Base-by-base conservation (phyloP, 2,329 filamentous ascomycete species). In the Ophiostoma tasmaniense region DNA sequence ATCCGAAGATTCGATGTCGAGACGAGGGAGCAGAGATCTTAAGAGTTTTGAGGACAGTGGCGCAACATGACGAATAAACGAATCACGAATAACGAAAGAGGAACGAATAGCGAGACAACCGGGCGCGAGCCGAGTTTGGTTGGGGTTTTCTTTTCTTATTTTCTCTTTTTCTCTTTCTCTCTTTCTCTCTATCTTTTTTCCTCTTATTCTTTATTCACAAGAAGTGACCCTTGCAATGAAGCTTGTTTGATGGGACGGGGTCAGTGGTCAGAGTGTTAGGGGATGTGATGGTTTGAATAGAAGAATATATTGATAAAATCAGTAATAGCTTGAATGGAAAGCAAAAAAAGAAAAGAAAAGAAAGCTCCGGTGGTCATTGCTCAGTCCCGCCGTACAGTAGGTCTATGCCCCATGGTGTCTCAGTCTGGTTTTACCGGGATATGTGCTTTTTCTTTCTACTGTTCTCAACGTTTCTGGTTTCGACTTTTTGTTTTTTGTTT, bases 191-290 rank as follows among this genome's bases (percentile, higher is more conserved):
- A 39, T 39, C 14, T 42, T 30, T 42, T 30, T 1, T 25, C 33
- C 13, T 17, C 7, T 66, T n/a, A 73, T 25, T 50, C 45, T 70
- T 5, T 62, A 35, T 3, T 35, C n/a, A 11, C 22, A 30, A 30
- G 33, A 61, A 17, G 25, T 37, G 14, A 33, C 61, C 59, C 30
- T 62, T 30, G 25, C 59, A 62, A 61, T 30, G 55, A 61, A 61
- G 55, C 25, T 61, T 59, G 52, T 59, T 59, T 30, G 52, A 59
- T 59, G 52, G 55, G 55, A 55, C 50, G 50, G 55, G 55, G 55
- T 25, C n/a, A 55, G 50, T 22, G 10, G n/a, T 25, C 8, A 25
- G 50, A 25, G 50, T 8, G 50, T 22, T 55, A 55, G 50, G 50
- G 50, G 50, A 45, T 20, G 42, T 6, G 42, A n/a, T 45, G 17